phyloP scores from a whole-genome alignment of 495 filamentous ascomycete species.

The Geopyxis carbonaria region DNA sequence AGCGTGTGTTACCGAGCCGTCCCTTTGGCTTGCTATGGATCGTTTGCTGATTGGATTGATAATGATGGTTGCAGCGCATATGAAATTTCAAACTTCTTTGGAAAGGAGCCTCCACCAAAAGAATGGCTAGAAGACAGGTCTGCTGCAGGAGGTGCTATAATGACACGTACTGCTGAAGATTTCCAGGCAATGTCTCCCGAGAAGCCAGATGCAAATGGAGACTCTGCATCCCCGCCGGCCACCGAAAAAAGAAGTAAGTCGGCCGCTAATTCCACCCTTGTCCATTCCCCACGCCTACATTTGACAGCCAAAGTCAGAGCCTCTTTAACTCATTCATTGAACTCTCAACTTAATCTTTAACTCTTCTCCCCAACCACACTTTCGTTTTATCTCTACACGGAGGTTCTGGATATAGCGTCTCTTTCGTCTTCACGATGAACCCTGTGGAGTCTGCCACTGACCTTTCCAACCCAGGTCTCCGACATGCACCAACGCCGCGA shows the following conservation, averaged over 20 bases:
- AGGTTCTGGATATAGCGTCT: too few species aligned
- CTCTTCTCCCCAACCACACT: too few species aligned
- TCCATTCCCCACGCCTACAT: neutral
- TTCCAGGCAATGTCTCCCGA: slow-evolving; percentile 31
- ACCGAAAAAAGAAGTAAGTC: slow-evolving; percentile 23
- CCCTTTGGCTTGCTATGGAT: neutral
- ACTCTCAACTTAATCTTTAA: too few species aligned
- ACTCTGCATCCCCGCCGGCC: slow-evolving; percentile 32
- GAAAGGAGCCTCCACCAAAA: slow-evolving; percentile 59
- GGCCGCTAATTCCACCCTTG: too few species aligned
- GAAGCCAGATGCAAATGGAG: slow-evolving; percentile 17
- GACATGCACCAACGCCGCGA: slow-evolving; percentile 61
- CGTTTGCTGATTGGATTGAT: neutral
- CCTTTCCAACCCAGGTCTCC: slow-evolving; percentile 38
- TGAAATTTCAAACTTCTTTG: slow-evolving; percentile 54
- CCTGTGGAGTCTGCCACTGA: too few species aligned
- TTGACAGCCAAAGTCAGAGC: neutral
- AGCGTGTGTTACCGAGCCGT: slow-evolving; percentile 30
- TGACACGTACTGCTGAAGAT: slow-evolving; percentile 63
- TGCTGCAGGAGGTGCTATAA: slow-evolving; percentile 55
- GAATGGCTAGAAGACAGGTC: slow-evolving; percentile 63
- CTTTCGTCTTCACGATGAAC: too few species aligned
- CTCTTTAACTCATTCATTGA: too few species aligned
- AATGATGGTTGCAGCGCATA: slow-evolving; percentile 36
- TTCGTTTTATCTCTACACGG: too few species aligned